Evolutionary conservation across 495 filamentous ascomycete genomes (phyloP), one percentile per base, ranked within the genome.

Genomic region (Xylaria longipes): DNA sequence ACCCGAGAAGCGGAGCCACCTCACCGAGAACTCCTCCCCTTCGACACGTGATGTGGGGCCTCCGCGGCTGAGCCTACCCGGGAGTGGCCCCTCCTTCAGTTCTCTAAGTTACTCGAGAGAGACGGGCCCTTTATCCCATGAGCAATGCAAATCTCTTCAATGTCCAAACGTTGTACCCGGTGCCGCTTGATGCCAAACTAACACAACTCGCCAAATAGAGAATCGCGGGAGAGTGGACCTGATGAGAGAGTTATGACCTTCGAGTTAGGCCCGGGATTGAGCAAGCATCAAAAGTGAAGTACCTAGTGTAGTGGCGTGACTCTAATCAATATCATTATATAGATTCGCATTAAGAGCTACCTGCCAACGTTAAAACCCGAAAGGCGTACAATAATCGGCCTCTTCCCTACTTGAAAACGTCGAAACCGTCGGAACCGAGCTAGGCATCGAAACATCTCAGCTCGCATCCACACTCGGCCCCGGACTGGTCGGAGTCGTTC

Each of bases 1-100:
- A 17, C 52, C 52, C 52, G 52, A 31, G 17, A 56, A 56, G 52
- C 52, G 52, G 52, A 56, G 14, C 25, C 52, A 56, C 17, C 52
- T 31, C 52, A 29, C 52, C 52, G 52, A 56, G 52, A 31, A 25
- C 2, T 31, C 52, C 50, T 8, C 22, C 20, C 4, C n/a, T 25
- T 50, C 4, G 20, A 50, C n/a, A 31, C 52, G 27, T 31, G 52
- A 56, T 17, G 52, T 56, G 52, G 52, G 52, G 52, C 14, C 50
- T 27, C 22, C 50, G 22, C 50, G 50, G 50, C 22, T 20, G 50
- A 27, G 50, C 7, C 48, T 52, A 27, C 48, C 48, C 48, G 48
- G 48, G 22, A 52, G 48, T 52, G 20, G 25, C 22, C 22, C 17
- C 43, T 41, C 43, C 17, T 46, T n/a, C 43, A 46, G 43, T n/a